Percentiles rank a stretch among this genome's conserved stretches.
phyloP scores from a whole-genome alignment of 2,329 filamentous ascomycete species.

The Fusarium sp. region DNA sequence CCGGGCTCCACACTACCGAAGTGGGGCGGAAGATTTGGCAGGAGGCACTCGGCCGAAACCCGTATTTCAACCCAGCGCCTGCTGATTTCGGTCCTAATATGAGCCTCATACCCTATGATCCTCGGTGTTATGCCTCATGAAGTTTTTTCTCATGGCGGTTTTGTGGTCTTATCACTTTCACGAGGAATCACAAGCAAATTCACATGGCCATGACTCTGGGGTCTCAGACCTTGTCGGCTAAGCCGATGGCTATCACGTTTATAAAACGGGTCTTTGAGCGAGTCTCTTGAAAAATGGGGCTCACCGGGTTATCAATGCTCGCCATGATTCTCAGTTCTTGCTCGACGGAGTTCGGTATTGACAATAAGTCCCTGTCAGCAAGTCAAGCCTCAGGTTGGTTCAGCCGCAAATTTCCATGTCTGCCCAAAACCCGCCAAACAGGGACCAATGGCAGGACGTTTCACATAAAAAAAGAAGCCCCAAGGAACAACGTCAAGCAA shows the following conservation, averaged over 20 bases:
- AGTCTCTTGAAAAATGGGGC: slow-evolving; percentile 12
- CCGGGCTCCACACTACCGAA: slow-evolving; percentile 26
- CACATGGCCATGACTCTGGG: slow-evolving; percentile 7
- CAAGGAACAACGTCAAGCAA: slow-evolving; percentile 1
- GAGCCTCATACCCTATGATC: slow-evolving; percentile 1
- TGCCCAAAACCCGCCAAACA: background rate
- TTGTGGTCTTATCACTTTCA: slow-evolving; percentile 2
- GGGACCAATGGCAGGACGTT: slow-evolving; percentile 11
- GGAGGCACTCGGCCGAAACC: slow-evolving; percentile 29
- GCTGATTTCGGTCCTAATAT: slow-evolving; percentile 11
- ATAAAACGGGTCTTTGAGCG: slow-evolving; percentile 24
- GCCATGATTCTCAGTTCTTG: slow-evolving; percentile 12
- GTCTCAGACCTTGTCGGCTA: slow-evolving; percentile 16
- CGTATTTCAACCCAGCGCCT: slow-evolving; percentile 1
- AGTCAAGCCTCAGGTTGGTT: slow-evolving; percentile 32
- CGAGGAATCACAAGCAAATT: slow-evolving; percentile 9
- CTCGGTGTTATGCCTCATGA: background rate
- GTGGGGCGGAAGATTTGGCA: slow-evolving; percentile 18
- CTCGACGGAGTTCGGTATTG: slow-evolving; percentile 26
- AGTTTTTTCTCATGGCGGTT: background rate
- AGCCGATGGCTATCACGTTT: slow-evolving; percentile 23
- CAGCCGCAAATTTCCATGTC: slow-evolving; percentile 17
- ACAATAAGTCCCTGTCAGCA: slow-evolving; percentile 4
- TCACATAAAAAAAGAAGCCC: background rate
- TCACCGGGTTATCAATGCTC: slow-evolving; percentile 12